A percentile compares a stretch with the other conserved stretches of the same genome.
phyloP scores from a whole-genome alignment of 2,329 filamentous ascomycete genomes.

The Aspergillus sp. region DNA sequence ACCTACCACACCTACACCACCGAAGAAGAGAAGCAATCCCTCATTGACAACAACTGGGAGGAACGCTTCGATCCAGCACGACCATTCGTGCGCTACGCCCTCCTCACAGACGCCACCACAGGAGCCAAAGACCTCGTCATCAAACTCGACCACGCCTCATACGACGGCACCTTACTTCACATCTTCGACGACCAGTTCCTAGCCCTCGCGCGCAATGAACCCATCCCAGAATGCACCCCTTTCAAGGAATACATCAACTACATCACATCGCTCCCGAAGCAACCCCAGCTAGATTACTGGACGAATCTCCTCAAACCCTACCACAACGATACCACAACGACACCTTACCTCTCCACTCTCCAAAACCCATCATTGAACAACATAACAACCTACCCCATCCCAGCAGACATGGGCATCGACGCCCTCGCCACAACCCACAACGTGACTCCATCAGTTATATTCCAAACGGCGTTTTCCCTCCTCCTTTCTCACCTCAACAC shows the following conservation, averaged over 20 bases:
- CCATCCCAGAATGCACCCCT: constrained; percentile 11
- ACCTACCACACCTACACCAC: constrained; percentile 15
- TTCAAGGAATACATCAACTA: constrained; percentile 33
- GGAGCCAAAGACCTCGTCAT: constrained; percentile 30
- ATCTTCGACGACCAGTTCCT: constrained; percentile 40
- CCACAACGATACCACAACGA: background rate
- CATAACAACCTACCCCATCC: background rate
- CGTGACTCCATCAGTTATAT: constrained; percentile 38
- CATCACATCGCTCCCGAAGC: background rate
- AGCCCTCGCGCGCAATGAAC: constrained; percentile 22
- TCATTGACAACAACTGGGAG: constrained; percentile 29
- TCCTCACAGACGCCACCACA: constrained; percentile 25
- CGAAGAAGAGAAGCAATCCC: constrained; percentile 24
- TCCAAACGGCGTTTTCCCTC: constrained; percentile 35
- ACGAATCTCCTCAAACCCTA: background rate
- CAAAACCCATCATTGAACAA: background rate
- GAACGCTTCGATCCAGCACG: constrained; percentile 33
- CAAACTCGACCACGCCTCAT: constrained; percentile 40
- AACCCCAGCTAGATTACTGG: constrained; percentile 6
- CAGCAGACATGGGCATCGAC: background rate
- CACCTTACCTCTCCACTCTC: background rate
- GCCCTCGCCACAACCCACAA: constrained; percentile 17
- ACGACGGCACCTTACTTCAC: constrained; percentile 42
- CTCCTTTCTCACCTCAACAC: constrained; percentile 3
- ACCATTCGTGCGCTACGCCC: constrained; percentile 39